phyloP scores from a whole-genome alignment of 352 stramenopile species.

The Globisporangium takayamanum region DNA sequence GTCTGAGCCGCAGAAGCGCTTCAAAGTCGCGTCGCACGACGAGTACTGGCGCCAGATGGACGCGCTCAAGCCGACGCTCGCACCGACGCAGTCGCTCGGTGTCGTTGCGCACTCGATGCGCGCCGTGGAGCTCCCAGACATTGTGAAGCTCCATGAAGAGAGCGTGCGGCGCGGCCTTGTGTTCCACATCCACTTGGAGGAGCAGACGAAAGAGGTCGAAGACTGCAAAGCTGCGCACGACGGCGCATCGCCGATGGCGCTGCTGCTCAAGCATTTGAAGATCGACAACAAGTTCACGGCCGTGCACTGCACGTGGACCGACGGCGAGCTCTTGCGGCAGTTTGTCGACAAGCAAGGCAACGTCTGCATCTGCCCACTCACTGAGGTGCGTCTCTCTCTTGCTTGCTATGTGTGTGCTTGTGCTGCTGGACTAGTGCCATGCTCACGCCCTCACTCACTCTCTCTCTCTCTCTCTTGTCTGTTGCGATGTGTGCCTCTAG shows the following conservation, averaged over 20 bases:
- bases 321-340: constrained; percentile 40
- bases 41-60: constrained; percentile 75
- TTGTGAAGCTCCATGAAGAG: constrained; percentile 61
- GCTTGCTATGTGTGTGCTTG: background rate
- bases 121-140: constrained; percentile 48
- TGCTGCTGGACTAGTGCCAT: background rate
- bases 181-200: constrained; percentile 66
- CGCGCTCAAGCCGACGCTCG: constrained; percentile 26
- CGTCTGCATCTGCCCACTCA: constrained; percentile 72
- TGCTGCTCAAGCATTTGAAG: constrained; percentile 58
- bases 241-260: constrained; percentile 52
- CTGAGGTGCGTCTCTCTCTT: constrained; percentile 26
- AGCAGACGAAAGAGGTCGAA: constrained; percentile 69
- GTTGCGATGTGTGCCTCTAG: constrained; percentile 7
- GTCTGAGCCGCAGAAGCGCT: constrained; percentile 56
- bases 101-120: constrained; percentile 77
- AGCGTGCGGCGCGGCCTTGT: constrained; percentile 52
- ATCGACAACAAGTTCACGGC: constrained; percentile 73
- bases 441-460: background rate
- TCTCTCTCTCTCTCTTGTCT: background rate
- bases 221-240: constrained; percentile 58
- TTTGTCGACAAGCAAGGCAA: constrained; percentile 60
- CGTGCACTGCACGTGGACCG: constrained; percentile 72
- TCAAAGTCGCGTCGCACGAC: constrained; percentile 59
- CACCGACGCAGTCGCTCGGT: constrained; percentile 46